Evolutionary conservation across 73 alveolate species (phyloP).

Genomic region (Tetrahymena elliotti): DNA sequence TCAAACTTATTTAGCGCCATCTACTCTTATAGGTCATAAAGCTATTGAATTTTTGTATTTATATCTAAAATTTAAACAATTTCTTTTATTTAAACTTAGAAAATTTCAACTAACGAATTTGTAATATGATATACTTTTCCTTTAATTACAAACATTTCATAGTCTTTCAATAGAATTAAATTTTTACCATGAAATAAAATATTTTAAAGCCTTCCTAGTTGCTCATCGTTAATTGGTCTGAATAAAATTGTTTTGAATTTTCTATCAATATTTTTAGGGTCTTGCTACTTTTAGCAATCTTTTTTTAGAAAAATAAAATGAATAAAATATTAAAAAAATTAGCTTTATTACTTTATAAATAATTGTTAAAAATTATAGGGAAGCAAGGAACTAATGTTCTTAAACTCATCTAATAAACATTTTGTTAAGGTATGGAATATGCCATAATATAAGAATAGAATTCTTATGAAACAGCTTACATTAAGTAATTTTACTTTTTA

Average conservation of each 20-base stretch:
- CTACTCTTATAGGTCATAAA: background rate
- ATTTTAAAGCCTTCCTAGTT: too few relatives aligned
- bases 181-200: too few relatives aligned
- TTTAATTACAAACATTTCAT: background rate
- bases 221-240: too few relatives aligned
- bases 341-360: background rate
- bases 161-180: too few relatives aligned
- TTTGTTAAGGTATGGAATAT: background rate
- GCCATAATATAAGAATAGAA: background rate
- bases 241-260: too few relatives aligned
- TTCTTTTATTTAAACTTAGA: background rate
- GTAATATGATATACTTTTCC: background rate
- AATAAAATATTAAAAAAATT: background rate
- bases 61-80: background rate
- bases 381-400: background rate
- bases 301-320: background rate
- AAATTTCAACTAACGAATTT: background rate
- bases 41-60: background rate
- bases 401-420: background rate
- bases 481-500: background rate
- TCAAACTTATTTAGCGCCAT: background rate
- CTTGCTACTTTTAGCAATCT: background rate
- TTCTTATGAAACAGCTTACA: background rate
- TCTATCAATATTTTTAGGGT: too few relatives aligned
- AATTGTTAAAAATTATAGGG: background rate